Evolutionary conservation across 805 yeast genomes (phyloP).

Genomic region (Nakazawaea ernobii): DNA sequence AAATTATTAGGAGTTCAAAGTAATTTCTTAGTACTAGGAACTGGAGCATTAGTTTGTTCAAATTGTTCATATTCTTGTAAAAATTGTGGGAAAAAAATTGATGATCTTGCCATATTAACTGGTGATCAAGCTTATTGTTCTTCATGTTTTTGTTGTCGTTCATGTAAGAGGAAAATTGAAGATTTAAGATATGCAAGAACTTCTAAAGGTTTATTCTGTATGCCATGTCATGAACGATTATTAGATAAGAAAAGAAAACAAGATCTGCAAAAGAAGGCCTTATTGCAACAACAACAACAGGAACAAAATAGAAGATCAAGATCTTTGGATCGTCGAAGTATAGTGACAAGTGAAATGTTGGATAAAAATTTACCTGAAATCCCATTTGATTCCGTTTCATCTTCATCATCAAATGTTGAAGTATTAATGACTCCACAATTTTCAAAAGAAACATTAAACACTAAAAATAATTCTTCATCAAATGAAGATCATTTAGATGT

Average conservation of each 20-base stretch:
- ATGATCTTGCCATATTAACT: conserved; percentile 88
- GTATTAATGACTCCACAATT: conserved; percentile 1
- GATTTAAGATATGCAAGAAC: conserved; percentile 91
- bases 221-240: conserved; percentile 83
- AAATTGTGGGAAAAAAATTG: conserved; percentile 80
- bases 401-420: conserved; percentile 1
- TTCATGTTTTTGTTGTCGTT: conserved; percentile 81
- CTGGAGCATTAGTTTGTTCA: conserved; percentile 85
- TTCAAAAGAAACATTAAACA: background rate
- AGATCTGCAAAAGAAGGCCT: conserved; percentile 34
- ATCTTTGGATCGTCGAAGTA: background rate
- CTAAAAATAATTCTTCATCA: background rate
- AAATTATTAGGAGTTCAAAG: conserved; percentile 78
- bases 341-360: conserved; percentile 1
- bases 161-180: conserved; percentile 80
- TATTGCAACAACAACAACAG: conserved; percentile 22
- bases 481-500: conserved; percentile 16
- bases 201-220: conserved; percentile 87
- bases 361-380: conserved; percentile 10
- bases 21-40: conserved; percentile 86
- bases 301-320: conserved; percentile 20
- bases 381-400: background rate
- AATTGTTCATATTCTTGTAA: conserved; percentile 90
- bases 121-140: conserved; percentile 96
- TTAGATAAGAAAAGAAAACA: conserved; percentile 69